These are phyloP conservation scores for Fusarium algeriense DNA, from an alignment of 2,329 filamentous ascomycete genomes.

Conservation along the genomic window DNA sequence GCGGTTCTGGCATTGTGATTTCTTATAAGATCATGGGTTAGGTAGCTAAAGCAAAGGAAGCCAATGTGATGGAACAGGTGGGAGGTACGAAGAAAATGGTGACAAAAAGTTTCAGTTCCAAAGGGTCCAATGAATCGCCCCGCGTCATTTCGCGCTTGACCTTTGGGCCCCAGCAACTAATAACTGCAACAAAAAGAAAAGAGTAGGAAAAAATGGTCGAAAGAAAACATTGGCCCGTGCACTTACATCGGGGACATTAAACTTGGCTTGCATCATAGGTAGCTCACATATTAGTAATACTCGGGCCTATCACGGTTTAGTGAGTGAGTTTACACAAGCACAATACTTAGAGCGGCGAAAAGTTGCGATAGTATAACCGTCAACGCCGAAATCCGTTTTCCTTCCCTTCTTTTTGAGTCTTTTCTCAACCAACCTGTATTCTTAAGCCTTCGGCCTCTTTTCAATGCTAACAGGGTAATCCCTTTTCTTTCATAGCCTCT, in stretches of 20 bases:
- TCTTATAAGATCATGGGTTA: background rate
- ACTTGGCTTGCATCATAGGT: conserved; percentile 49
- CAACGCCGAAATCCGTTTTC: conserved; percentile 24
- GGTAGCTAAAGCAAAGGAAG: background rate
- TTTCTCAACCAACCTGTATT: background rate
- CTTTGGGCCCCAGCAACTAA: conserved; percentile 7
- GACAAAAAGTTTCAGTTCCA: conserved; percentile 10
- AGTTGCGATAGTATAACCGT: conserved; percentile 40
- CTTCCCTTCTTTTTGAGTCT: background rate
- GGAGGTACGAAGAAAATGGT: background rate
- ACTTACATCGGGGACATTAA: background rate
- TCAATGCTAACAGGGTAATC: background rate
- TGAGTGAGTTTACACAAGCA: conserved; percentile 14
- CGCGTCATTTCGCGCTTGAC: conserved; percentile 36
- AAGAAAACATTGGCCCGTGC: conserved; percentile 22
- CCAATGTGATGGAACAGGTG: background rate
- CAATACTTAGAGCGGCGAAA: conserved; percentile 46
- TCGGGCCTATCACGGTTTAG: conserved; percentile 43
- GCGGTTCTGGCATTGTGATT: conserved; percentile 31
- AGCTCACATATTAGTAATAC: conserved; percentile 52
- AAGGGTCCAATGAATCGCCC: conserved; percentile 24
- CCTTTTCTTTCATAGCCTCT: background rate
- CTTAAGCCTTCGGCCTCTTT: background rate
- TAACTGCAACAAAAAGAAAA: conserved; percentile 2
- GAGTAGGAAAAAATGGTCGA: background rate